Percentiles rank a stretch among this genome's conserved stretches.
These are phyloP conservation scores for Beta corolliflora DNA, from an alignment of 179 eudicot species.

Conservation along the genomic window DNA sequence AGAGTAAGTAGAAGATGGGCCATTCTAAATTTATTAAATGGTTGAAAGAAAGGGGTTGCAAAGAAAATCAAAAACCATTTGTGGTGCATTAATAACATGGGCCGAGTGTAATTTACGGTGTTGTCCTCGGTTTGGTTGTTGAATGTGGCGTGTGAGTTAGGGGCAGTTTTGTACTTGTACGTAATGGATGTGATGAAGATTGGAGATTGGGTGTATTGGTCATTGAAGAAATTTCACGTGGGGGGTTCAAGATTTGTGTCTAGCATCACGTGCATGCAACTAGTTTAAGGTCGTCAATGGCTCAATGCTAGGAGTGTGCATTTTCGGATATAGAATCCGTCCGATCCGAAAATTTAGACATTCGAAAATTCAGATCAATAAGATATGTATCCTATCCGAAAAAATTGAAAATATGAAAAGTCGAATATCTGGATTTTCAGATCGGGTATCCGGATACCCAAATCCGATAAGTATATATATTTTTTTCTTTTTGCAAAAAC, in stretches of 20 bases:
- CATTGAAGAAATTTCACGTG: conserved; percentile 20
- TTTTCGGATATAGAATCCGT: no score
- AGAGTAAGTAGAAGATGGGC: background rate
- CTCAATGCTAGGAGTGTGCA: no score
- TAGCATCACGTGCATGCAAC: conserved; percentile 22
- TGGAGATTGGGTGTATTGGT: background rate
- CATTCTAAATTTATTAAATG: background rate
- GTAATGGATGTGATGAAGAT: background rate
- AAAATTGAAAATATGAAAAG: no score
- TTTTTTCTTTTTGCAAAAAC: no score
- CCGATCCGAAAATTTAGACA: no score
- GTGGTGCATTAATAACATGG: conserved; percentile 1
- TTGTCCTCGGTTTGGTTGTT: background rate
- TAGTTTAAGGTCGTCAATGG: no score
- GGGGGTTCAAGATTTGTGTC: conserved; percentile 21
- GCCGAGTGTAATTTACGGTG: background rate
- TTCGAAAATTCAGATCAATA: no score
- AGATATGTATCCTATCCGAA: no score
- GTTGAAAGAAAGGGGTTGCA: background rate
- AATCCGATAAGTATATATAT: no score
- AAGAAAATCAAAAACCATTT: background rate
- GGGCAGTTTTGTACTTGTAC: conserved; percentile 10
- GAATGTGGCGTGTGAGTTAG: background rate
- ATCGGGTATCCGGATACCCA: no score
- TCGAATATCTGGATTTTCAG: no score